Conservation (phyloP, 371 early-diverging fungal genomes). For the Mucor irregularis region DNA sequence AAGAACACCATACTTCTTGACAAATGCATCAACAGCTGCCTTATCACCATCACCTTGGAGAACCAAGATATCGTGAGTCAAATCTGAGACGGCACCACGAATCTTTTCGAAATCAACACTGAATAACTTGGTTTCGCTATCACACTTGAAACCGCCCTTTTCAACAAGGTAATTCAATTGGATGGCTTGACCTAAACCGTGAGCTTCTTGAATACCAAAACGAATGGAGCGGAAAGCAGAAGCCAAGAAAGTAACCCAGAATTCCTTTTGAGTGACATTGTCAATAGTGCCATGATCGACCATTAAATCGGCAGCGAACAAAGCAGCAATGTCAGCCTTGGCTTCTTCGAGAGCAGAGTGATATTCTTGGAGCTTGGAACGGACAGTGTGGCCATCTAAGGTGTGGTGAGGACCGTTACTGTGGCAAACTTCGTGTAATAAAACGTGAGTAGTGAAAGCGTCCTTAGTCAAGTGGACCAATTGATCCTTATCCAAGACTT, state of each 20-base stretch:
- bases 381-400: conserved; percentile 63
- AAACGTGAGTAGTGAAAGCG: conserved; percentile 79
- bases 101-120: conserved; percentile 71
- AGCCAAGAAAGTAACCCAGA: conserved; percentile 80
- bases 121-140: conserved; percentile 48
- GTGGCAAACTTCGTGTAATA: conserved; percentile 81
- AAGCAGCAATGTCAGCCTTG: conserved; percentile 80
- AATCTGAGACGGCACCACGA: conserved; percentile 59
- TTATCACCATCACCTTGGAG: conserved; percentile 84
- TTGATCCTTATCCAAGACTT: conserved; percentile 60
- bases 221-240: conserved; percentile 81
- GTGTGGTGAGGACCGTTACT: conserved; percentile 78
- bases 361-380: conserved; percentile 69
- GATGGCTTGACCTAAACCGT: conserved; percentile 70
- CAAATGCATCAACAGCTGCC: conserved; percentile 61
- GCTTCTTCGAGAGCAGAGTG: conserved; percentile 83
- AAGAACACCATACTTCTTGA: conserved; percentile 60
- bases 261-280: conserved; percentile 60
- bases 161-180: conserved; percentile 76
- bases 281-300: conserved; percentile 64
- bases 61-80: conserved; percentile 71
- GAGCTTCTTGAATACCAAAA: conserved; percentile 80
- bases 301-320: conserved; percentile 73
- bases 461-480: conserved; percentile 60
- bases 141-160: conserved; percentile 65